Percentiles rank a stretch among this genome's conserved stretches.
Conservation (phyloP, 169 alveolate genomes). For the Eimeria mitis region DNA sequence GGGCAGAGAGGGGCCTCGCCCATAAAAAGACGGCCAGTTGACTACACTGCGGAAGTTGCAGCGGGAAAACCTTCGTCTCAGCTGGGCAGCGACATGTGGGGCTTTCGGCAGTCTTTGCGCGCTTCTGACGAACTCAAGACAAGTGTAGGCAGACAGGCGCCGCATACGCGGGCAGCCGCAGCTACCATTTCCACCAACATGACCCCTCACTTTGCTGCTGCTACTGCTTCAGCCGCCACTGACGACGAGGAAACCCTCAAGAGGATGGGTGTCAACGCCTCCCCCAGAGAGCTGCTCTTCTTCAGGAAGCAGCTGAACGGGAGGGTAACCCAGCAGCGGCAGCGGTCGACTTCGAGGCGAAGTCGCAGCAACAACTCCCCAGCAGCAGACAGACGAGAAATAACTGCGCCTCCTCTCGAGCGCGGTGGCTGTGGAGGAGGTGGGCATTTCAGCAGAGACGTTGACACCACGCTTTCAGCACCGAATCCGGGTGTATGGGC, state of each 20-base stretch:
- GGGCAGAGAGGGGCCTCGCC: neutral
- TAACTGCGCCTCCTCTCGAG: neutral
- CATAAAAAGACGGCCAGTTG: neutral
- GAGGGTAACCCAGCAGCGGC: neutral
- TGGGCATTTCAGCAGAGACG: neutral
- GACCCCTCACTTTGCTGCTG: neutral
- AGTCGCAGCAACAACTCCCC: slow-evolving; percentile 34
- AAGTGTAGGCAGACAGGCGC: neutral
- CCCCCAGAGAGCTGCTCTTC: slow-evolving; percentile 46
- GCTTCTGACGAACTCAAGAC: slow-evolving; percentile 24
- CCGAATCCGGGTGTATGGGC: neutral
- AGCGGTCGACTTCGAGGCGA: neutral
- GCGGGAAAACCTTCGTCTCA: slow-evolving; percentile 49
- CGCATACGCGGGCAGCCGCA: neutral
- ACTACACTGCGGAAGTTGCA: neutral
- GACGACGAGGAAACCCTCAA: slow-evolving; percentile 51
- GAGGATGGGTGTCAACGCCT: neutral
- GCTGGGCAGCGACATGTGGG: slow-evolving; percentile 7
- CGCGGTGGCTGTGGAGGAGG: neutral
- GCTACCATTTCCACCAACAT: neutral
- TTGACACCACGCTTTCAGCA: neutral
- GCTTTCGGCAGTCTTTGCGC: slow-evolving; percentile 29
- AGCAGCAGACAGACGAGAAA: neutral
- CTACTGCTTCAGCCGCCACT: neutral
- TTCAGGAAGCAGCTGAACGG: slow-evolving; percentile 19